phyloP scores from a whole-genome alignment of 1,139 yeast species.

The Nadsonia starkeyi-henricii region DNA sequence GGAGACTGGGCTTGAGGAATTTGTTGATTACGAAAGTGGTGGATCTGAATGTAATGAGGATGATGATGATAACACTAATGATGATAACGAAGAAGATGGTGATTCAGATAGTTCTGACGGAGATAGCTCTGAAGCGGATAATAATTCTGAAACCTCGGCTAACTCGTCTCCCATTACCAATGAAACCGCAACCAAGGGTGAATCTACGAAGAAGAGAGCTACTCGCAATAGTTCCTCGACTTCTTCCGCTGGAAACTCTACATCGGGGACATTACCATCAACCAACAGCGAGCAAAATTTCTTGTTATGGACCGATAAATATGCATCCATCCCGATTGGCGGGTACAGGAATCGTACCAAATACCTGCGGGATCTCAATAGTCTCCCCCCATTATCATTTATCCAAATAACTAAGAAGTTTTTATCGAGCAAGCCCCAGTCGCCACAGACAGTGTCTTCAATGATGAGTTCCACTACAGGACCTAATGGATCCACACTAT shows the following conservation, averaged over 20 bases:
- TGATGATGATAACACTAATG: neutral
- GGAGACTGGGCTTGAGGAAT: neutral
- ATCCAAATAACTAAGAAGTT: neutral
- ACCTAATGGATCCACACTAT: neutral
- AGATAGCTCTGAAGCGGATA: too few species aligned
- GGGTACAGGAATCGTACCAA: neutral
- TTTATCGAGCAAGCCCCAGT: neutral
- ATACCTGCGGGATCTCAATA: neutral
- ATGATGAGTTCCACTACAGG: neutral
- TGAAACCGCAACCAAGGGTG: too few species aligned
- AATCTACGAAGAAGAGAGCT: too few species aligned
- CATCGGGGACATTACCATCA: too few species aligned
- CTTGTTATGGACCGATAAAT: neutral
- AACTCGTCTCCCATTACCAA: too few species aligned
- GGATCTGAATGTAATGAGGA: neutral
- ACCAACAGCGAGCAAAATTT: neutral
- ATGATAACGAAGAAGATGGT: neutral
- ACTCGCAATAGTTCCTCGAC: too few species aligned
- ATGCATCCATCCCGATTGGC: neutral
- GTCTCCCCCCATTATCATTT: neutral
- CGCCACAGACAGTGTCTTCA: neutral
- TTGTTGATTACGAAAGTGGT: neutral
- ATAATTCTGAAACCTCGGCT: too few species aligned
- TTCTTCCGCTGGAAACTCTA: too few species aligned
- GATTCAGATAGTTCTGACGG: neutral